Conservation (phyloP, 768 basidiomycete species). For the Pisolithus microcarpus region DNA sequence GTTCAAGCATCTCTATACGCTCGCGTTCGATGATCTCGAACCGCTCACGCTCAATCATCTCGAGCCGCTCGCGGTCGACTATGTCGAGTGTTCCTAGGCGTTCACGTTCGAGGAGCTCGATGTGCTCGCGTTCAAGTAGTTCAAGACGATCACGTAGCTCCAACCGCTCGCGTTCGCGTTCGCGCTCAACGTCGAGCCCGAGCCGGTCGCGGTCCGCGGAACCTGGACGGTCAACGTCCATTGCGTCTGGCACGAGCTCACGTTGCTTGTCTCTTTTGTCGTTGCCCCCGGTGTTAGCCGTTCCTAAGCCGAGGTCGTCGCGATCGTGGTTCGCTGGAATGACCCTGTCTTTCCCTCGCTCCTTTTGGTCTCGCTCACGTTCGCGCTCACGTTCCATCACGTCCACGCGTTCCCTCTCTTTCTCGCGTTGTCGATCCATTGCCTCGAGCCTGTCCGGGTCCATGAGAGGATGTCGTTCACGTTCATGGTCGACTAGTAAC, state of each 20-base stretch:
- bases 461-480: slow-evolving; percentile 6
- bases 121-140: slow-evolving; percentile 27
- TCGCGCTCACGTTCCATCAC: slow-evolving; percentile 19
- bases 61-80: slow-evolving; percentile 24
- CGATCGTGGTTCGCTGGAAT: background rate
- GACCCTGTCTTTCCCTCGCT: background rate
- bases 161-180: slow-evolving; percentile 19
- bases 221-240: slow-evolving; percentile 13
- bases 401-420: slow-evolving; percentile 27
- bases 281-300: slow-evolving; percentile 7
- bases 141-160: slow-evolving; percentile 21
- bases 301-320: background rate
- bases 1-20: slow-evolving; percentile 25
- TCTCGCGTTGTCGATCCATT: slow-evolving; percentile 26
- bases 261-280: slow-evolving; percentile 21
- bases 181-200: slow-evolving; percentile 12
- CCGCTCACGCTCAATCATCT: slow-evolving; percentile 22
- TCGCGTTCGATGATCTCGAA: slow-evolving; percentile 25
- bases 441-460: slow-evolving; percentile 16
- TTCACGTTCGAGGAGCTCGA: slow-evolving; percentile 25
- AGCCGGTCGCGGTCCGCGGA: slow-evolving; percentile 15
- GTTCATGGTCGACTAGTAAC: slow-evolving; percentile 12
- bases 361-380: slow-evolving; percentile 18
- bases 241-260: slow-evolving; percentile 6
- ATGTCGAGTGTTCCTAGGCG: slow-evolving; percentile 22